A percentile compares a stretch with the other conserved stretches of the same genome.
Conservation (phyloP, 163 green algal genomes). For the Volvox carteri region DNA sequence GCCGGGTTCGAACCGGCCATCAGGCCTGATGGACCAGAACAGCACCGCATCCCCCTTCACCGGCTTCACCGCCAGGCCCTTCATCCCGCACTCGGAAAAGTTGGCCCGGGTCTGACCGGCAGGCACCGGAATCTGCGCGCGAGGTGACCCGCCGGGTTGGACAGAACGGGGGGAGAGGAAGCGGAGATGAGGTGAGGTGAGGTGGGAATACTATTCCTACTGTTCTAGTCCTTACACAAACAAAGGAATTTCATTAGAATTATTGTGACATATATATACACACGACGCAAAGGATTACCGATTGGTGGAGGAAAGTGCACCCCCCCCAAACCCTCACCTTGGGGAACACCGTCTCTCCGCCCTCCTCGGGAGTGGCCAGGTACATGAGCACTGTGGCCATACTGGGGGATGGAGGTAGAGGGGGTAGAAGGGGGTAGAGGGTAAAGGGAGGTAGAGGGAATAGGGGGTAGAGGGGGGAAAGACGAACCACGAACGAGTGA, state of each 20-base stretch:
- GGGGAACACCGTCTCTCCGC: conserved; percentile 75
- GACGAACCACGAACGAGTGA: no score
- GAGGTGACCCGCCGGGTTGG: no score
- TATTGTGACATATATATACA: no score
- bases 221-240: no score
- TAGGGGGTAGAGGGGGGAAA: no score
- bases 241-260: no score
- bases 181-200: background rate
- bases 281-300: no score
- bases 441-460: no score
- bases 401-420: background rate
- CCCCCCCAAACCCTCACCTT: conserved; percentile 60
- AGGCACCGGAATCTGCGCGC: conserved; percentile 54
- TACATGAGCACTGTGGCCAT: conserved; percentile 82
- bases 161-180: background rate
- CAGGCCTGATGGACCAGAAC: conserved; percentile 68
- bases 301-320: no score
- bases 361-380: conserved; percentile 67
- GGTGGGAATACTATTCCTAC: background rate
- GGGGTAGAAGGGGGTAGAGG: background rate
- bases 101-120: conserved; percentile 45
- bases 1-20: conserved; percentile 71
- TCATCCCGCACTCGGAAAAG: conserved; percentile 60
- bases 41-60: conserved; percentile 74
- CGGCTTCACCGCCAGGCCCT: conserved; percentile 72